Percentiles rank a stretch among this genome's conserved stretches.
phyloP scores from a whole-genome alignment of 2,329 filamentous ascomycete genomes.

The Graphilbum fragrans region DNA sequence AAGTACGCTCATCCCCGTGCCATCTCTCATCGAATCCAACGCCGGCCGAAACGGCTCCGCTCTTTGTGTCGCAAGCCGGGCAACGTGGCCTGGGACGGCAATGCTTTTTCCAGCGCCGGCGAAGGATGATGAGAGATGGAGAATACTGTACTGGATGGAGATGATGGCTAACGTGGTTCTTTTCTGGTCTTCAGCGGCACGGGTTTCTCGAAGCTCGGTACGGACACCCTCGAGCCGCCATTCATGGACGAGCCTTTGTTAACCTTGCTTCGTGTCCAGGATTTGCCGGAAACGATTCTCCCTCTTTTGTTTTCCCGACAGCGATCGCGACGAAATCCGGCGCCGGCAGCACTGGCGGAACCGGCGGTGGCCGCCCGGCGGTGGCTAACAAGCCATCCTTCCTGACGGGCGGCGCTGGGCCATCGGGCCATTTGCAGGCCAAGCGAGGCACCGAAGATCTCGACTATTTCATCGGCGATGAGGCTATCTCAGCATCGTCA shows the following conservation, averaged over 20 bases:
- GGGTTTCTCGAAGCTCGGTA: conserved; percentile 98
- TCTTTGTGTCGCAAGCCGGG: no score
- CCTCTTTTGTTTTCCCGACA: conserved; percentile 97
- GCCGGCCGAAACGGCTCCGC: no score
- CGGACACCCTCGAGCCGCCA: no score
- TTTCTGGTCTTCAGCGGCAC: conserved; percentile 61
- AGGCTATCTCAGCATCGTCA: conserved; percentile 71
- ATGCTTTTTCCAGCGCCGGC: no score
- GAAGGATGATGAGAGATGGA: conserved; percentile 8
- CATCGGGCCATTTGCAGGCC: conserved; percentile 67
- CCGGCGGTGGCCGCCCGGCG: conserved; percentile 77
- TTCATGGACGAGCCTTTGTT: conserved; percentile 7
- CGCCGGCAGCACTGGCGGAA: conserved; percentile 56
- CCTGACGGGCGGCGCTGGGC: conserved; percentile 78
- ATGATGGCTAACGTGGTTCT: conserved; percentile 24
- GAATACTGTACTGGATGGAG: not conserved
- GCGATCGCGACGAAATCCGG: conserved; percentile 91
- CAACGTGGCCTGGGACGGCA: no score
- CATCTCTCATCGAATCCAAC: no score
- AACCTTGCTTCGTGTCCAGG: conserved; percentile 36
- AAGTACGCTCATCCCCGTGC: conserved; percentile 59
- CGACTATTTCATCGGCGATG: conserved; percentile 98
- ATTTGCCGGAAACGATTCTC: conserved; percentile 98
- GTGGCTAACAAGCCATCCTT: conserved; percentile 94
- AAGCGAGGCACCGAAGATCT: conserved; percentile 96